Percentiles rank a stretch among this genome's conserved stretches.
These are phyloP conservation scores for Trametes punicea DNA, from an alignment of 768 basidiomycete genomes.

Conservation along the genomic window DNA sequence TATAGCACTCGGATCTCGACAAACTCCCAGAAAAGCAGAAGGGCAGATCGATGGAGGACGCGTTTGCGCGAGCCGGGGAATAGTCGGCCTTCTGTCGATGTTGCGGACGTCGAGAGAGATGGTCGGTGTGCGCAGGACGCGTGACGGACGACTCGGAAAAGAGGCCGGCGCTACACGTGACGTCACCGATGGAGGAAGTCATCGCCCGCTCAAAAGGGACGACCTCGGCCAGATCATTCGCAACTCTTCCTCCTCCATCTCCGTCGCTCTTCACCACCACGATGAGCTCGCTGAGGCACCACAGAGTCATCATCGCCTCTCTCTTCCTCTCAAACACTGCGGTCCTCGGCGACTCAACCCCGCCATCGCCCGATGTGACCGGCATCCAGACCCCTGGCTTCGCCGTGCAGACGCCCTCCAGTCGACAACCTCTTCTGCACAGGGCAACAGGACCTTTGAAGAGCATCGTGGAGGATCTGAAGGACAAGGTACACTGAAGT, in stretches of 20 bases:
- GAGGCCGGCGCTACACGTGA: conserved; percentile 19
- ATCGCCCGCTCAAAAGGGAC: conserved; percentile 12
- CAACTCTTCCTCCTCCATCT: not conserved
- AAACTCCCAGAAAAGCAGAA: too few species aligned
- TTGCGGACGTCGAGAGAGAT: too few species aligned
- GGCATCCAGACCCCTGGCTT: conserved; percentile 21
- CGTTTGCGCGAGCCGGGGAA: conserved; percentile 6
- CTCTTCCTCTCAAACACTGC: conserved; percentile 79
- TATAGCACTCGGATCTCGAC: too few species aligned
- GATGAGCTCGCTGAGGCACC: conserved; percentile 72
- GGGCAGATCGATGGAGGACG: not conserved
- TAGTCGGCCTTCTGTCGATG: conserved; percentile 10
- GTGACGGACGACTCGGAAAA: too few species aligned
- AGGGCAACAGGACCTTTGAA: conserved; percentile 41
- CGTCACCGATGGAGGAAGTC: conserved; percentile 17
- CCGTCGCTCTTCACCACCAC: conserved; percentile 18
- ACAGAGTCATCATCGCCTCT: conserved; percentile 77
- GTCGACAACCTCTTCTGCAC: conserved; percentile 13
- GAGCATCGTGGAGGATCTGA: conserved; percentile 80
- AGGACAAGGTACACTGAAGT: conserved; percentile 53
- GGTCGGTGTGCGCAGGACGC: too few species aligned
- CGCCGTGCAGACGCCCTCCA: conserved; percentile 11
- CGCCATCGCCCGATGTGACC: conserved; percentile 39
- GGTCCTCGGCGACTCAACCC: conserved; percentile 55
- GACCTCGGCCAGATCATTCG: conserved; percentile 1